A percentile compares a stretch with the other conserved stretches of the same genome.
These are phyloP conservation scores for Exophiala sp. DNA, from an alignment of 2,329 filamentous ascomycete genomes.

Conservation along the genomic window DNA sequence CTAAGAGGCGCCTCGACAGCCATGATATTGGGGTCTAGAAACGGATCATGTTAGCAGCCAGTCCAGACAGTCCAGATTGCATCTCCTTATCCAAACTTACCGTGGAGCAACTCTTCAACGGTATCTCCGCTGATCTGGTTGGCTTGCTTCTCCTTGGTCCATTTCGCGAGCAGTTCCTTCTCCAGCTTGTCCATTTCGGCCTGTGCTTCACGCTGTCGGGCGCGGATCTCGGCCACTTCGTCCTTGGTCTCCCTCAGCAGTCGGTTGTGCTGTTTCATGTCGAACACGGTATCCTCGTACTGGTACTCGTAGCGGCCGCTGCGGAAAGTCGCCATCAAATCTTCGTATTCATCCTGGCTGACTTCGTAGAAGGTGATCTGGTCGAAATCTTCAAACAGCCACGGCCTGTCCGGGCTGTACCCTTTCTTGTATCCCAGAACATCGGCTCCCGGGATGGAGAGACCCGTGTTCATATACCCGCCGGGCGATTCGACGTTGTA, in stretches of 20 bases:
- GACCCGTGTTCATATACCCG: slow-evolving; percentile 51
- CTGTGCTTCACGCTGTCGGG: slow-evolving; percentile 45
- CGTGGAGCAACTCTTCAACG: slow-evolving; percentile 46
- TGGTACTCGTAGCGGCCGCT: slow-evolving; percentile 50
- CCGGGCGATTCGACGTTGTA: slow-evolving; percentile 54
- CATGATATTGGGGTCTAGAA: slow-evolving; percentile 36
- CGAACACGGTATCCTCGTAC: slow-evolving; percentile 47
- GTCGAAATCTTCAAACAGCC: slow-evolving; percentile 55
- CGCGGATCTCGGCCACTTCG: slow-evolving; percentile 45
- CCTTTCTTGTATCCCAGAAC: slow-evolving; percentile 48
- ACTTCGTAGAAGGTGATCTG: slow-evolving; percentile 52
- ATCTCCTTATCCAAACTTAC: too few species aligned
- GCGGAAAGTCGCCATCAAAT: slow-evolving; percentile 44
- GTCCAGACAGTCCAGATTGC: too few species aligned
- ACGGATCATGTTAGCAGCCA: too few species aligned
- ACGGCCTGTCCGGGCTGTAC: slow-evolving; percentile 44
- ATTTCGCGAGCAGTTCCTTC: slow-evolving; percentile 34
- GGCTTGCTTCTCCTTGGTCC: slow-evolving; percentile 42
- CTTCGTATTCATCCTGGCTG: slow-evolving; percentile 47
- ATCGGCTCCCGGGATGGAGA: slow-evolving; percentile 51
- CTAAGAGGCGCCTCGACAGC: slow-evolving; percentile 42
- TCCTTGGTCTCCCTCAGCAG: slow-evolving; percentile 43
- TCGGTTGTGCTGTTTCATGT: slow-evolving; percentile 51
- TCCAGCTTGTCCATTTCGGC: slow-evolving; percentile 39
- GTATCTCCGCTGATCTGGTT: slow-evolving; percentile 47